Conservation (phyloP, 2,329 filamentous ascomycete species). For the Juglanconis oblonga region DNA sequence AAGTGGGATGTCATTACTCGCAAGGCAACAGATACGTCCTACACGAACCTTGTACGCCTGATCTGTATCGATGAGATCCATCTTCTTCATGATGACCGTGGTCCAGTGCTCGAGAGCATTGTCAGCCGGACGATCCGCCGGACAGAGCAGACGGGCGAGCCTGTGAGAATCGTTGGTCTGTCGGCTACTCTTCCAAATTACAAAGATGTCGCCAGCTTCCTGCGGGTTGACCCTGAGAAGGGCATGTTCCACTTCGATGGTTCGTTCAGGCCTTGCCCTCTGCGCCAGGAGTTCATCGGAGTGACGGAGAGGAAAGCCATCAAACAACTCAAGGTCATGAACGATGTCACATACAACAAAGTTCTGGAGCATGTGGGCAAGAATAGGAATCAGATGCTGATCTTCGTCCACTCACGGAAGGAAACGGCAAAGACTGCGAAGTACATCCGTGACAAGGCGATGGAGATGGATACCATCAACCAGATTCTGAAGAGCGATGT, state of each 20-base stretch:
- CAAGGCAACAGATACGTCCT: slow-evolving; percentile 94
- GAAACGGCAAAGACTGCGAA: slow-evolving; percentile 97
- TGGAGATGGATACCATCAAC: slow-evolving; percentile 96
- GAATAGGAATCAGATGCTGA: slow-evolving; percentile 95
- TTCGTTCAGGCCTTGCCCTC: slow-evolving; percentile 86
- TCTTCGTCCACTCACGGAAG: slow-evolving; percentile 97
- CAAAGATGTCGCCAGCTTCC: slow-evolving; percentile 89
- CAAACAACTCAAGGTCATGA: slow-evolving; percentile 99
- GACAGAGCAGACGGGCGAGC: slow-evolving; percentile 90
- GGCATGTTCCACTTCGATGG: slow-evolving; percentile 96
- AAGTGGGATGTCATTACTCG: slow-evolving; percentile 99
- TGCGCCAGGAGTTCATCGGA: slow-evolving; percentile 96
- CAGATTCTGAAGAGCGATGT: slow-evolving; percentile 93
- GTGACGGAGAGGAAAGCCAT: slow-evolving; percentile 98
- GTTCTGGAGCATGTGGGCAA: slow-evolving; percentile 93
- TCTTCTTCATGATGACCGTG: slow-evolving; percentile 93
- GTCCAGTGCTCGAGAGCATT: slow-evolving; percentile 94
- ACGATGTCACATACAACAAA: slow-evolving; percentile 97
- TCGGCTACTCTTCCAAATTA: slow-evolving; percentile 97
- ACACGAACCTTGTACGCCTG: slow-evolving; percentile 93
- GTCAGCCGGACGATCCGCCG: slow-evolving; percentile 91
- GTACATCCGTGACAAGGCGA: slow-evolving; percentile 91
- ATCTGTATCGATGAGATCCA: slow-evolving; percentile 99
- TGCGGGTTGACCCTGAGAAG: slow-evolving; percentile 81
- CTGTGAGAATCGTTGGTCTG: slow-evolving; percentile 85